Base-by-base conservation (phyloP, 2,329 filamentous ascomycete species). In the Venturia nashicola region DNA sequence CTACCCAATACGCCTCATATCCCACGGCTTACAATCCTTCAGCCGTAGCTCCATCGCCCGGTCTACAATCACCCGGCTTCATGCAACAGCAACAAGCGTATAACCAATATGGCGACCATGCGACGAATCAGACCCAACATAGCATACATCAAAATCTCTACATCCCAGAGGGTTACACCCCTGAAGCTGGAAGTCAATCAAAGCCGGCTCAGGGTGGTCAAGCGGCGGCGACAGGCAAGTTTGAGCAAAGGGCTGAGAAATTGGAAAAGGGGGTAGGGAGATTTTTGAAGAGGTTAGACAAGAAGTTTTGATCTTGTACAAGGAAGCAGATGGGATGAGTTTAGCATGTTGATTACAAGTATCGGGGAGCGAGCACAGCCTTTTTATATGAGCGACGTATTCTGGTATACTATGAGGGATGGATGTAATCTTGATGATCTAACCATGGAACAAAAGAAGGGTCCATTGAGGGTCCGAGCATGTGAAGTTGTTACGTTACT, bases 261-360 rank as follows among this genome's bases (percentile, higher is more conserved):
- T 69, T 91, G 42, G 88, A 91, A 76, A 85, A 85, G 72, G 86
- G 87, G 0, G 82, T 91, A 5, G 82, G 84, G 36, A 84, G 86
- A 7, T 86, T 91, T 78, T 74, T 91, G 68, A 90, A 87, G 81
- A 90, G 86, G 76, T 81, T 91, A 74, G 88, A 91, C 77, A 90
- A 89, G 83, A 88, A 85, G 72, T 86, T 87, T 75, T 73, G 20
- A 57, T 39, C 43, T 5, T 36, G 3, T 20, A 16, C 8, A 27
- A 27, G 7, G 44, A 48, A 8, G 11, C 16, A 5, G 20, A 39
- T 27, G 3, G 34, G 5, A 27, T 23, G 46, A 55, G 8, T 27
- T 27, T 55, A 9, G 7, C 3, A 11, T 57, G 9, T 18, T 57
- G 51, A 27, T n/a, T n/a, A 12, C 14, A 9, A 2, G 27, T 57